A percentile compares a stretch with the other conserved stretches of the same genome.
These are phyloP conservation scores for Paramecium tetraurelia DNA, from an alignment of 73 alveolate species.

Conservation along the genomic window DNA sequence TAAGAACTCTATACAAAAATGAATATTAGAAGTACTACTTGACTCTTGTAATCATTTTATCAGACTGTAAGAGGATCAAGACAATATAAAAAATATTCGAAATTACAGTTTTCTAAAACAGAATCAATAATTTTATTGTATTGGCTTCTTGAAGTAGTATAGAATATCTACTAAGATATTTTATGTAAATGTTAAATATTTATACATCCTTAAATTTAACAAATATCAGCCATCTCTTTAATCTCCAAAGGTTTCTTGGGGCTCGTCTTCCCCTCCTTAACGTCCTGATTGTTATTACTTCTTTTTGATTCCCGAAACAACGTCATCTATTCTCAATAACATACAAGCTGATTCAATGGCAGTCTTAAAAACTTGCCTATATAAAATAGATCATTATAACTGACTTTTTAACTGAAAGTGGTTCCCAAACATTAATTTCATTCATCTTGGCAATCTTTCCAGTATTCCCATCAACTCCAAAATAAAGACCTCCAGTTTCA, in stretches of 20 bases:
- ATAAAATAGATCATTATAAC: neutral
- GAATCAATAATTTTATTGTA: neutral
- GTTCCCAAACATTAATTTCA: conserved; percentile 95
- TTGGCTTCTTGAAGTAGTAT: neutral
- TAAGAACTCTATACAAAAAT: conserved; percentile 73
- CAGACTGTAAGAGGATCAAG: conserved; percentile 6
- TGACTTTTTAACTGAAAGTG: conserved; percentile 93
- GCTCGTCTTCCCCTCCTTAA: conserved; percentile 31
- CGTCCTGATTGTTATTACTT: conserved; percentile 65
- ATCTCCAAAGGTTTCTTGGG: conserved; percentile 61
- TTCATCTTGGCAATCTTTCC: conserved; percentile 96
- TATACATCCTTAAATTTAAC: neutral
- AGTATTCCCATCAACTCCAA: conserved; percentile 98
- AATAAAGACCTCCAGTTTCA: conserved; percentile 72
- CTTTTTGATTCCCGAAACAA: conserved; percentile 93
- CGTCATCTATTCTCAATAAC: conserved; percentile 96
- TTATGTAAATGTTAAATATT: neutral
- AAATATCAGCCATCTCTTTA: conserved; percentile 63
- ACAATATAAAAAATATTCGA: neutral
- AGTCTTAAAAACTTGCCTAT: conserved; percentile 87
- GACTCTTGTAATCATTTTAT: neutral
- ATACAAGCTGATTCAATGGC: conserved; percentile 92
- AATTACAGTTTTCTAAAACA: neutral
- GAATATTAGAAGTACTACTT: conserved; percentile 17
- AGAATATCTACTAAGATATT: neutral